Percentiles rank a stretch among this genome's conserved stretches.
Evolutionary conservation across 495 filamentous ascomycete genomes (phyloP).

Genomic region (Penicillium ucsense): DNA sequence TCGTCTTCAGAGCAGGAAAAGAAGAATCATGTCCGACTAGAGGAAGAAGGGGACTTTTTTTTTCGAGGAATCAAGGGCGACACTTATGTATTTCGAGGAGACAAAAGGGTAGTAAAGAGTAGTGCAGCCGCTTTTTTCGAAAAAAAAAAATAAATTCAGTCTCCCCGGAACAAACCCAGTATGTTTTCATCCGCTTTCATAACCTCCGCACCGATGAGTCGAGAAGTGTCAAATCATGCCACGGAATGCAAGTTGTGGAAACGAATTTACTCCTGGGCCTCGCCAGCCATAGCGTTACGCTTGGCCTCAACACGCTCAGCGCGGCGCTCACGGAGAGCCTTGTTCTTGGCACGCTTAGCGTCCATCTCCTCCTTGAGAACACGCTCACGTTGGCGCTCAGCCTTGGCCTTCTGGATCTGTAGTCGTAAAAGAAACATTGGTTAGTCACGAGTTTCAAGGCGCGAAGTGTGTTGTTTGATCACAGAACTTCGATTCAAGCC

Average conservation of each 20-base stretch:
- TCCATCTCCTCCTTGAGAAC: conserved; percentile 98
- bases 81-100: conserved; percentile 4
- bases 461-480: too few relatives aligned
- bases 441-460: not conserved
- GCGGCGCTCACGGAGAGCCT: conserved; percentile 97
- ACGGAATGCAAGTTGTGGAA: conserved; percentile 20
- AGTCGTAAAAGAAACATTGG: conserved; percentile 17
- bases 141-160: conserved; percentile 1
- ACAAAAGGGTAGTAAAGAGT: conserved; percentile 12
- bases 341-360: conserved; percentile 98
- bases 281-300: conserved; percentile 72
- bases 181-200: conserved; percentile 15
- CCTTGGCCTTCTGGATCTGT: conserved; percentile 99
- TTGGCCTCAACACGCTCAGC: conserved; percentile 79
- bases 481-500: too few relatives aligned
- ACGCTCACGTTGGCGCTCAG: conserved; percentile 92
- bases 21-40: conserved; percentile 9
- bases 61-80: conserved; percentile 1
- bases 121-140: conserved; percentile 17
- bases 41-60: conserved; percentile 11
- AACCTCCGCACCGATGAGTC: conserved; percentile 36
- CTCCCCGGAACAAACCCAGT: conserved; percentile 14
- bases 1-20: conserved; percentile 7
- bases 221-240: conserved; percentile 23
- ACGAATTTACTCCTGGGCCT: conserved; percentile 54